Conservation (phyloP, 345 rosid genomes). For the Moricandia moricandioides region DNA sequence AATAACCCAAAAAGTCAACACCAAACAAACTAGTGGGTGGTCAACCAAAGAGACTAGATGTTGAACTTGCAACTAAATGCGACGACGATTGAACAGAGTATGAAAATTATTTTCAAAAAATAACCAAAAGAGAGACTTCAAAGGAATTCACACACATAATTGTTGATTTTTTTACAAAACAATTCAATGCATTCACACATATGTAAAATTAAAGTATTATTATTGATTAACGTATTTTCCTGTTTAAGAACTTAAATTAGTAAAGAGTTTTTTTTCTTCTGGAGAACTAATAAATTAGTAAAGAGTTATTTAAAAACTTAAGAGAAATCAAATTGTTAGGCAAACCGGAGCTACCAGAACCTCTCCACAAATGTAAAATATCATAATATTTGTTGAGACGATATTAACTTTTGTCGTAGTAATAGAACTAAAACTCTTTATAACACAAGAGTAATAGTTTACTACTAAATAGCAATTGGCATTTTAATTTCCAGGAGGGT, state of each 20-base stretch:
- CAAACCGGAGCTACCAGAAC: not conserved
- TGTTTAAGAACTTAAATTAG: not conserved
- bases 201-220: not conserved
- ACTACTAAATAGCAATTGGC: conserved; percentile 7
- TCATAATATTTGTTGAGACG: conserved; percentile 9
- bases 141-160: not conserved
- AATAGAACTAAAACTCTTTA: conserved; percentile 19
- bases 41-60: conserved; percentile 33
- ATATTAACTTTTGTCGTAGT: conserved; percentile 21
- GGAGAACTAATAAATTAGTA: not conserved
- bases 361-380: not conserved
- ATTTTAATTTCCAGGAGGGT: conserved; percentile 19
- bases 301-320: not conserved
- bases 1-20: conserved; percentile 9
- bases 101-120: not conserved
- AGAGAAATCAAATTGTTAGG: not conserved
- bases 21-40: conserved; percentile 9
- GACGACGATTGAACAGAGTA: conserved; percentile 6
- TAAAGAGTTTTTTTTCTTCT: no score
- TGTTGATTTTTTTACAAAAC: not conserved
- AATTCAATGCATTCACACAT: not conserved
- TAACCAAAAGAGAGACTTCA: not conserved
- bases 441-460: not conserved
- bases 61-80: conserved; percentile 14
- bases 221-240: not conserved